Conservation (phyloP, 2,329 filamentous ascomycete genomes). For the Tetracladium maxilliforme region DNA sequence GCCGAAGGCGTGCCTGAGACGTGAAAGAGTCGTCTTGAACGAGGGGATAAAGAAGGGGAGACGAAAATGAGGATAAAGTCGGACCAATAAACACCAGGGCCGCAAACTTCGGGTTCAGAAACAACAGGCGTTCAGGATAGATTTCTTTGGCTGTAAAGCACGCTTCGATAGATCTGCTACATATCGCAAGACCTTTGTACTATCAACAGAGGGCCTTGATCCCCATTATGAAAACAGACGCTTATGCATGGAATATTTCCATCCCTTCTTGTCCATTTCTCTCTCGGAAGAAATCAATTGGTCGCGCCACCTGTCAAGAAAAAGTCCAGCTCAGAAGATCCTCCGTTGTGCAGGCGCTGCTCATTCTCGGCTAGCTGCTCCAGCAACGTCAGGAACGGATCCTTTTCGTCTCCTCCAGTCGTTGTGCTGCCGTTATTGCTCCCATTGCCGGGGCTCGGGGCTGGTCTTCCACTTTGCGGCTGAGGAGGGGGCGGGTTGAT, state of each 20-base stretch:
- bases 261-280: neutral
- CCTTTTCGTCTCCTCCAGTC: conserved; percentile 49
- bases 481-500: conserved; percentile 7
- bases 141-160: too few relatives aligned
- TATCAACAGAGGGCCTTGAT: conserved; percentile 4
- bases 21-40: too few relatives aligned
- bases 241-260: conserved; percentile 1
- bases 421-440: conserved; percentile 35
- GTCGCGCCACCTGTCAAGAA: conserved; percentile 32
- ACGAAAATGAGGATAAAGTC: too few relatives aligned
- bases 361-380: conserved; percentile 78
- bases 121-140: too few relatives aligned
- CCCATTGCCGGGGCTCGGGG: conserved; percentile 23
- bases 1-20: too few relatives aligned
- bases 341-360: conserved; percentile 46
- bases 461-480: conserved; percentile 23
- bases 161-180: conserved; percentile 1
- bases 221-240: conserved; percentile 1
- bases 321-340: conserved; percentile 65
- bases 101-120: too few relatives aligned
- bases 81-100: too few relatives aligned
- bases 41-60: too few relatives aligned
- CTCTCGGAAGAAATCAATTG: neutral
- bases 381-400: conserved; percentile 65
- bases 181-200: conserved; percentile 5